A percentile compares a stretch with the other conserved stretches of the same genome.
Conservation (phyloP, 2,329 filamentous ascomycete species). For the Clarireedia monteithiana region DNA sequence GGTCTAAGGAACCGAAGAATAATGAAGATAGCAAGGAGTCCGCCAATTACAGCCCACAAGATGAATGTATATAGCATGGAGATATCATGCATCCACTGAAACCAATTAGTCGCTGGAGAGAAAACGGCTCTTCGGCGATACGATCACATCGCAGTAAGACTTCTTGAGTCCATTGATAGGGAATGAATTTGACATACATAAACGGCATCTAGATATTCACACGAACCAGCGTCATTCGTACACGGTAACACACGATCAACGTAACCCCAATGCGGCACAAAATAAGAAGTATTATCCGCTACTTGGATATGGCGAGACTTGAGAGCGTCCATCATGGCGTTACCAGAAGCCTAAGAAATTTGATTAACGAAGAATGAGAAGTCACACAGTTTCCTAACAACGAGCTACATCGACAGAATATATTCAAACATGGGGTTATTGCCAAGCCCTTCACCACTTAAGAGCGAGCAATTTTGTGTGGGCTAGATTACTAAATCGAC, state of each 20-base stretch:
- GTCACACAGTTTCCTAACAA: neutral
- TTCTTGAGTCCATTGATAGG: no score
- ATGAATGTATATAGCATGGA: constrained; percentile 50
- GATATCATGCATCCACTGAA: constrained; percentile 38
- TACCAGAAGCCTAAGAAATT: neutral
- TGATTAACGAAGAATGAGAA: neutral
- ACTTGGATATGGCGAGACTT: constrained; percentile 9
- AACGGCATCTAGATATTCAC: constrained; percentile 48
- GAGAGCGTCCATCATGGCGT: neutral
- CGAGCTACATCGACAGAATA: neutral
- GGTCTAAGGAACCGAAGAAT: constrained; percentile 28
- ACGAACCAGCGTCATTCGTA: constrained; percentile 48
- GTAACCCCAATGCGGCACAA: constrained; percentile 43
- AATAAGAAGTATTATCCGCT: constrained; percentile 7
- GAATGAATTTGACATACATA: constrained; percentile 30
- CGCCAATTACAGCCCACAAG: constrained; percentile 46
- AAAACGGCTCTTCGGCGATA: neutral
- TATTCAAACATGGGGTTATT: neutral
- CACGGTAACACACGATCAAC: constrained; percentile 43
- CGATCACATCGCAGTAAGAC: neutral
- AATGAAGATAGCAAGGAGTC: constrained; percentile 36
- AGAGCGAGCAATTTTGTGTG: constrained; percentile 3
- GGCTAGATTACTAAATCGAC: neutral
- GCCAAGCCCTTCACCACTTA: neutral
- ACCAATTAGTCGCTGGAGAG: neutral